A percentile compares a stretch with the other conserved stretches of the same genome.
These are phyloP conservation scores for Penicillium sp. DNA, from an alignment of 2,329 filamentous ascomycete species.

Conservation along the genomic window DNA sequence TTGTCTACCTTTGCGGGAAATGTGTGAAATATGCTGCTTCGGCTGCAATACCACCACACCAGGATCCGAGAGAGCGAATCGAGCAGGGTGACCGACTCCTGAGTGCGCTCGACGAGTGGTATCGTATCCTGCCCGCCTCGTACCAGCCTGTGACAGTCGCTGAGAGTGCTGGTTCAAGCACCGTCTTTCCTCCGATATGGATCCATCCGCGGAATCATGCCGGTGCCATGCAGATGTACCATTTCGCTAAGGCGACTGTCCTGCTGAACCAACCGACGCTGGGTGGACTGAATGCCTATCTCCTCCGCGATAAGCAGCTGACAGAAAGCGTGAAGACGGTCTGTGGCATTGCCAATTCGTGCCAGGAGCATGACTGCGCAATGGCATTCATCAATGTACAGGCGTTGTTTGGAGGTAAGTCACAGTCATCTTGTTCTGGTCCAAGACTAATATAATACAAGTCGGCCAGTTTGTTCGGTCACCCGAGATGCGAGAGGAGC, in stretches of 20 bases:
- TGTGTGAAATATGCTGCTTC: constrained; percentile 49
- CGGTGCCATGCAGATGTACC: constrained; percentile 45
- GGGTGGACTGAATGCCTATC: constrained; percentile 43
- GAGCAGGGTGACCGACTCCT: constrained; percentile 39
- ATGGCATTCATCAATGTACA: constrained; percentile 19
- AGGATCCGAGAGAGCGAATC: constrained; percentile 37
- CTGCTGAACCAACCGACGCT: constrained; percentile 45
- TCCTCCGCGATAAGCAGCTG: constrained; percentile 12
- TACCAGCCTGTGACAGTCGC: constrained; percentile 35
- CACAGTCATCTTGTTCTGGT: neutral
- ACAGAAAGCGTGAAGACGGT: constrained; percentile 13
- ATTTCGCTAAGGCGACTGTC: constrained; percentile 46
- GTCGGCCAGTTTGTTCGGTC: constrained; percentile 14
- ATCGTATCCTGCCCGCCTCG: constrained; percentile 31
- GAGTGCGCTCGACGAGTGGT: constrained; percentile 44
- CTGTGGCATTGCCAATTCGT: constrained; percentile 8
- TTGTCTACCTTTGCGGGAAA: constrained; percentile 46
- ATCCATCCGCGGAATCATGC: constrained; percentile 42
- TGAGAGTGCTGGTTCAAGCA: constrained; percentile 12
- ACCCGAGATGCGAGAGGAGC: constrained; percentile 7
- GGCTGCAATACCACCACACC: constrained; percentile 34
- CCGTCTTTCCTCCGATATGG: constrained; percentile 39
- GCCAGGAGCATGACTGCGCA: constrained; percentile 13
- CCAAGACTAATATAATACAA: neutral
- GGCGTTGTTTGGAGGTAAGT: constrained; percentile 15